These are phyloP conservation scores for Tolypocladium amazonense DNA, from an alignment of 2,329 filamentous ascomycete genomes.

Conservation along the genomic window DNA sequence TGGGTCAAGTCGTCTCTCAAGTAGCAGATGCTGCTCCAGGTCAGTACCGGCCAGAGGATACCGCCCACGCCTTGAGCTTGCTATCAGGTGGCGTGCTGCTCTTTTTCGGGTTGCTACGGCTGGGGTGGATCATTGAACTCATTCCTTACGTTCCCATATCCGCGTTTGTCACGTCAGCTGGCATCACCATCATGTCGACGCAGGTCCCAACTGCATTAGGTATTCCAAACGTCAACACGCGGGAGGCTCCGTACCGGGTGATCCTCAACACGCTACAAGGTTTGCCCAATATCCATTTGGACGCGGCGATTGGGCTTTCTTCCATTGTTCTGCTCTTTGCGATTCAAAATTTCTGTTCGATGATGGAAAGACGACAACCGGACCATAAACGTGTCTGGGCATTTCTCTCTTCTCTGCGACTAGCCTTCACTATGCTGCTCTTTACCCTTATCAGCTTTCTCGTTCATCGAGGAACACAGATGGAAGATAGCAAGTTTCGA, in stretches of 20 bases:
- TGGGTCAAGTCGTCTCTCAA: constrained; percentile 32
- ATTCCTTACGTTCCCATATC: constrained; percentile 39
- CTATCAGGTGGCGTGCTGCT: constrained; percentile 33
- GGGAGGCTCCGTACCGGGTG: constrained; percentile 32
- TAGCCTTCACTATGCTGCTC: constrained; percentile 64
- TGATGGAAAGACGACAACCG: constrained; percentile 50
- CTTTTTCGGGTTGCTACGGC: constrained; percentile 32
- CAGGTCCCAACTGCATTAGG: constrained; percentile 35
- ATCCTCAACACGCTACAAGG: constrained; percentile 31
- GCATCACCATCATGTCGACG: constrained; percentile 38
- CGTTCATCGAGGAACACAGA: constrained; percentile 42
- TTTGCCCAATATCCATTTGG: constrained; percentile 37
- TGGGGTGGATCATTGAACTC: constrained; percentile 40
- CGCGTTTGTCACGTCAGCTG: constrained; percentile 39
- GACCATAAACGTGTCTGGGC: constrained; percentile 54
- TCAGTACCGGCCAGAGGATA: constrained; percentile 24
- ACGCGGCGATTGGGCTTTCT: constrained; percentile 63
- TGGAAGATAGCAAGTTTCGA: constrained; percentile 42
- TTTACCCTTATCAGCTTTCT: constrained; percentile 67
- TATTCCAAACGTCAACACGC: constrained; percentile 31
- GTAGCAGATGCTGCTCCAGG: constrained; percentile 23
- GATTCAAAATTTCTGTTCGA: constrained; percentile 49
- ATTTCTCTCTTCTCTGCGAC: constrained; percentile 62
- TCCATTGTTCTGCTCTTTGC: constrained; percentile 56
- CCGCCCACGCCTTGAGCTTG: constrained; percentile 33